Evolutionary conservation across 2,329 filamentous ascomycete genomes (phyloP), one percentile per base, ranked within the genome.

Genomic region (Phialocephala subalpina): DNA sequence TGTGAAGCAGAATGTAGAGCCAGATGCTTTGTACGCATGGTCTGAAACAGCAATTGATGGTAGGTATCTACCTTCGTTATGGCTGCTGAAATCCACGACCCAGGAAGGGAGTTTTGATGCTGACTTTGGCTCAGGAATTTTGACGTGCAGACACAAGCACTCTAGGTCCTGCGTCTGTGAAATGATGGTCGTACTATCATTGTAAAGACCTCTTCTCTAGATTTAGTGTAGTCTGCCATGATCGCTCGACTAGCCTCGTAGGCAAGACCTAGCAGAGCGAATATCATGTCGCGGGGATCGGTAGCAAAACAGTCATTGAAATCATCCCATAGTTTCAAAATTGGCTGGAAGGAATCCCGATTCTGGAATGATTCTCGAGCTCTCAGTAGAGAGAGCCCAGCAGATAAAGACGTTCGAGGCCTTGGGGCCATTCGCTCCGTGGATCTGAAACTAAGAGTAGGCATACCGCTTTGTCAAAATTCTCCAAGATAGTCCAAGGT

Each of bases 201-300:
- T 14, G 58, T 35, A n/a, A 47, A 60, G 16, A 60, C 18, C 35
- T 47, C 42, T 49, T 33, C 42, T n/a, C 22, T 38, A 3, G 38
- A 8, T 18, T 27, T 27, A 20, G 38, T 29, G 16, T 60, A 60
- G 25, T 49, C 27, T 25, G 42, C 22, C 1, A 11, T 47, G 12
- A 47, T 33, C 2, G 25, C 12, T 12, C n/a, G 16, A 18, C 18
- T 35, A 11, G 12, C 18, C 6, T 27, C 33, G 27, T 47, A 25
- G 16, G 60, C 58, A 42, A 68, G 55, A 2, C 66, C 63, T 18
- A 58, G 20, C 35, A 68, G 58, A 6, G 63, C 64, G 45, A 62
- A 68, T 14, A 68, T 35, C 56, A 45, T 63, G 38, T 66, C 66
- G n/a, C 60, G 36, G n/a, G 56, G 60, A n/a, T 66, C 42, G 16